These are phyloP conservation scores for Jamesozyma hellenica DNA, from an alignment of 805 yeast genomes.

Conservation along the genomic window DNA sequence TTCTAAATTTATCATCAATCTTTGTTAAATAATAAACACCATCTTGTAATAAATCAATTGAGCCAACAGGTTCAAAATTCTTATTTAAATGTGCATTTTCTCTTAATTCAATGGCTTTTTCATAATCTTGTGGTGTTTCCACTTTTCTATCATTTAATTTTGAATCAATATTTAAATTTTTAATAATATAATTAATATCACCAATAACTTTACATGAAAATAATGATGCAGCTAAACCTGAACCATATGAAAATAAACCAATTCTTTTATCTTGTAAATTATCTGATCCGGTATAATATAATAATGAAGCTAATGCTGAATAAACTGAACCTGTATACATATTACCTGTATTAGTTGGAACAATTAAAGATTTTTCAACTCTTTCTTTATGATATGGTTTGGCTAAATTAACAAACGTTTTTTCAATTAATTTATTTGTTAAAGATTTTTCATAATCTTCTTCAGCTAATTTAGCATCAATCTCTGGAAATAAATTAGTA, in stretches of 20 bases:
- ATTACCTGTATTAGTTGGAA: conserved; percentile 96
- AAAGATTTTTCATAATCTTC: conserved; percentile 69
- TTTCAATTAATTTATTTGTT: conserved; percentile 72
- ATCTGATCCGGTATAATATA: conserved; percentile 65
- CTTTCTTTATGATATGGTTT: conserved; percentile 58
- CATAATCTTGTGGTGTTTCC: conserved; percentile 71
- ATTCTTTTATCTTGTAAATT: conserved; percentile 73
- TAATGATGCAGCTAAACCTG: conserved; percentile 90
- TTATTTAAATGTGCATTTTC: conserved; percentile 83
- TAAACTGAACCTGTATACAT: conserved; percentile 93
- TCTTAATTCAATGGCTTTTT: conserved; percentile 71
- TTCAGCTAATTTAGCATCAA: conserved; percentile 40
- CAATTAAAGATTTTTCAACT: conserved; percentile 69
- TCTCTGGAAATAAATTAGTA: conserved; percentile 54
- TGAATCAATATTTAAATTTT: conserved; percentile 55
- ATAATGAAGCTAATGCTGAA: conserved; percentile 74
- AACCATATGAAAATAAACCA: conserved; percentile 93
- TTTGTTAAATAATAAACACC: conserved; percentile 80
- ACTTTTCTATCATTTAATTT: conserved; percentile 53
- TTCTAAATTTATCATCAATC: conserved; percentile 81
- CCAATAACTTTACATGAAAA: conserved; percentile 72
- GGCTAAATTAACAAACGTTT: conserved; percentile 68
- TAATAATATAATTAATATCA: conserved; percentile 60
- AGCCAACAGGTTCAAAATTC: conserved; percentile 68
- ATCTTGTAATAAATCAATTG: conserved; percentile 53